Evolutionary conservation across 2,329 filamentous ascomycete species (phyloP).

Genomic region (Phialocephala sp.): DNA sequence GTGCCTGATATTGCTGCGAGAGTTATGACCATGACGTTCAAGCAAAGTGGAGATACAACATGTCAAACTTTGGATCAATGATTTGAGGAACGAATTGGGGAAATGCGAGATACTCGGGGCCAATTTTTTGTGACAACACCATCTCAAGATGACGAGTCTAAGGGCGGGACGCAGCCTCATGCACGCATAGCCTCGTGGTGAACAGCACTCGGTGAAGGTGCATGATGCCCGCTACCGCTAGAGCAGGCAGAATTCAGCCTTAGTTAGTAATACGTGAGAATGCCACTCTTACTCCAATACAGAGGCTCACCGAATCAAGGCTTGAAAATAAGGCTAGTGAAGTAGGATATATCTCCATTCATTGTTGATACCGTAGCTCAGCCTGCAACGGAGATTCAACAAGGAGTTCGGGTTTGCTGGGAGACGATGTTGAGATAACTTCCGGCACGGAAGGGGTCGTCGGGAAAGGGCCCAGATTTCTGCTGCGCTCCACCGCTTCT

Average conservation of each 20-base stretch:
- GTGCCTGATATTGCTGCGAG: neutral
- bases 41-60: neutral
- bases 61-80: neutral
- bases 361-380: too few relatives aligned
- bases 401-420: too few relatives aligned
- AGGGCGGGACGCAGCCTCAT: neutral
- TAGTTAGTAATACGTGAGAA: neutral
- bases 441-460: too few relatives aligned
- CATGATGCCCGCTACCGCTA: neutral
- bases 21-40: neutral
- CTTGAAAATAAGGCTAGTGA: too few relatives aligned
- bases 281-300: neutral
- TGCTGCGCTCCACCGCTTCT: too few relatives aligned
- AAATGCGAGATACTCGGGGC: neutral
- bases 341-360: too few relatives aligned
- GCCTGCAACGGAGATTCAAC: too few relatives aligned
- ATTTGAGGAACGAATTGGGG: neutral
- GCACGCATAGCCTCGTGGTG: neutral
- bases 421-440: too few relatives aligned
- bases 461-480: too few relatives aligned
- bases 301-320: constrained; percentile 6
- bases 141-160: neutral
- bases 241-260: neutral
- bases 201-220: neutral
- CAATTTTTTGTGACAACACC: neutral